phyloP scores from a whole-genome alignment of 1,139 yeast genomes.

The Blastobotrys serpentis region DNA sequence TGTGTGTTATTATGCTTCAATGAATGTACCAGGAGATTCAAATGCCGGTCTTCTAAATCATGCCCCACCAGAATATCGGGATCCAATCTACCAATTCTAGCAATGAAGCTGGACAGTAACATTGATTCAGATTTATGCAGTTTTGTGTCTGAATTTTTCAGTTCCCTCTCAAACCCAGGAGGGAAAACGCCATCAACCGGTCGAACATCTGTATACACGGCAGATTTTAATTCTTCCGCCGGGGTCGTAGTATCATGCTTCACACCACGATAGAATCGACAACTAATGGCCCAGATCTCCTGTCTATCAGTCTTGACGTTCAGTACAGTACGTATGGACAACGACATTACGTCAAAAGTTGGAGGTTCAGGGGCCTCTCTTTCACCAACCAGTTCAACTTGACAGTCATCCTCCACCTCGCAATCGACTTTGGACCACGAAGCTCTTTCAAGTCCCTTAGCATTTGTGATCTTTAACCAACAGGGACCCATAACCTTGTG shows the following conservation, averaged over 20 bases:
- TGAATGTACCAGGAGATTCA: constrained; percentile 80
- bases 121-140: constrained; percentile 63
- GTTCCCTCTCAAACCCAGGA: constrained; percentile 59
- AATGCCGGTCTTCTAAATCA: constrained; percentile 70
- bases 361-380: constrained; percentile 47
- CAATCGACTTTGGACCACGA: constrained; percentile 63
- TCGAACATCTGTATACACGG: constrained; percentile 63
- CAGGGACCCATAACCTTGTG: constrained; percentile 96
- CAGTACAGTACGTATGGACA: constrained; percentile 78
- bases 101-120: constrained; percentile 64
- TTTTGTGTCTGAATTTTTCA: constrained; percentile 26
- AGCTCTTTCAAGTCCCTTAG: constrained; percentile 61
- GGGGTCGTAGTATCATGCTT: constrained; percentile 57
- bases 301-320: constrained; percentile 71
- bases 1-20: constrained; percentile 65
- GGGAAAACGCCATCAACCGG: constrained; percentile 66
- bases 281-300: constrained; percentile 81
- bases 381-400: constrained; percentile 54
- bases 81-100: constrained; percentile 66
- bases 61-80: constrained; percentile 94
- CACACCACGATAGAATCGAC: constrained; percentile 55
- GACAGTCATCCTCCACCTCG: constrained; percentile 37
- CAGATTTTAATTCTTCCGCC: constrained; percentile 35
- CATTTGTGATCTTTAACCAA: constrained; percentile 75
- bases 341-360: constrained; percentile 66